Evolutionary conservation across 306 rosid genomes (phyloP), one percentile per base, ranked within the genome.

Genomic region (Quillaja saponaria): DNA sequence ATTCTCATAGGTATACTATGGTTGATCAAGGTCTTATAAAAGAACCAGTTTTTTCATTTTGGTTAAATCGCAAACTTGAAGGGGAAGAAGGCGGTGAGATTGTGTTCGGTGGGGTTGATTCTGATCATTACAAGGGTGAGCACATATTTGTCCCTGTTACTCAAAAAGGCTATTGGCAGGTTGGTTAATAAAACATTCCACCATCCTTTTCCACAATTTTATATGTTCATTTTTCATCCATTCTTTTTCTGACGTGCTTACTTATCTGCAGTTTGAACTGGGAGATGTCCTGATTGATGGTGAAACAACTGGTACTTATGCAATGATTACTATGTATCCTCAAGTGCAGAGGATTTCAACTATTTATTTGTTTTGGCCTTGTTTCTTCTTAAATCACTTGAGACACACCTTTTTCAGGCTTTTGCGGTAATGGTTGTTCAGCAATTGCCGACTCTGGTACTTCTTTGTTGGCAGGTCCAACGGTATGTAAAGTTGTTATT

Each of bases 101-200:
- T 61, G 71, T 71, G 12, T 76, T 76, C 41, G 81, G 81, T 47
- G 87, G 87, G 40, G 80, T 79, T 28, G 87, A 82, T 58, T 70
- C 82, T 17, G 21, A 82, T 18, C 81, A 71, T 49, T 71, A 46
- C 77, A 71, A 66, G 15, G 74, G 81, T n/a, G 74, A 71, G 39
- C 81, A 71, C 67, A 76, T 71, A n/a, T 71, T 66, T 35, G 71
- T 71, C 45, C 77, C 73, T 19, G 61, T 76, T 34, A 59, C 77
- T 34, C 77, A 40, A 35, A 76, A 71, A 66, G 81, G 81, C 31
- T 71, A 71, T 48, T 76, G 77, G 81, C 81, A 71, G 74, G 74
- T 76, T 54, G 48, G 19, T 33, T 18, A 35, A 34, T 31, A 42
- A 37, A 70, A 64, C 37, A 37, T 34, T 0, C 48, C 13, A 18